Conservation (phyloP, 345 rosid species). For the Rubroshorea leprosula region DNA sequence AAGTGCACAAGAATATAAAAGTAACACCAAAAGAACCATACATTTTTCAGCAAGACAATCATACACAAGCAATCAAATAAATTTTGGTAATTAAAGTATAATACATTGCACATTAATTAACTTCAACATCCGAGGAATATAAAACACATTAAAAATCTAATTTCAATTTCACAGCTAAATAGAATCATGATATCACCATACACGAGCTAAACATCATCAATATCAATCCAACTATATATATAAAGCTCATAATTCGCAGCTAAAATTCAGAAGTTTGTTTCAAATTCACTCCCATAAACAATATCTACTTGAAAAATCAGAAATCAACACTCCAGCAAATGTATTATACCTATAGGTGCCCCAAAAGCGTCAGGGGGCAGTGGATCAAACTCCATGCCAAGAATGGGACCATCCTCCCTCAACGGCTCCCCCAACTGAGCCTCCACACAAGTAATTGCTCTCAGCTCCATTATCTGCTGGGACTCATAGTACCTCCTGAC, state of each 20-base stretch:
- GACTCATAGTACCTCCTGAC: conserved; percentile 58
- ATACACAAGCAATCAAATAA: too few species aligned
- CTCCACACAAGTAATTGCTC: conserved; percentile 92
- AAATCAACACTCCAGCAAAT: background rate
- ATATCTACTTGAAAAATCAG: background rate
- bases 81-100: too few species aligned
- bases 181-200: background rate
- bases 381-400: conserved; percentile 95
- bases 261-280: background rate
- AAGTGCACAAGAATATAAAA: background rate
- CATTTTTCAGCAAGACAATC: background rate
- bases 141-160: background rate
- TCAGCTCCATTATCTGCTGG: conserved; percentile 63
- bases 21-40: background rate
- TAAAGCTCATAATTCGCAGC: background rate
- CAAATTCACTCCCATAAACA: background rate
- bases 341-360: conserved; percentile 61
- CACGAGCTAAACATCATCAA: background rate
- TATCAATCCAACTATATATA: background rate
- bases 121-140: background rate
- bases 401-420: conserved; percentile 94
- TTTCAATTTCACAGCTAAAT: background rate
- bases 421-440: conserved; percentile 90
- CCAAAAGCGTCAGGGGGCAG: conserved; percentile 98
- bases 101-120: background rate